Evolutionary conservation across 2,329 filamentous ascomycete species (phyloP).

Genomic region (Chaetomium olivaceum): DNA sequence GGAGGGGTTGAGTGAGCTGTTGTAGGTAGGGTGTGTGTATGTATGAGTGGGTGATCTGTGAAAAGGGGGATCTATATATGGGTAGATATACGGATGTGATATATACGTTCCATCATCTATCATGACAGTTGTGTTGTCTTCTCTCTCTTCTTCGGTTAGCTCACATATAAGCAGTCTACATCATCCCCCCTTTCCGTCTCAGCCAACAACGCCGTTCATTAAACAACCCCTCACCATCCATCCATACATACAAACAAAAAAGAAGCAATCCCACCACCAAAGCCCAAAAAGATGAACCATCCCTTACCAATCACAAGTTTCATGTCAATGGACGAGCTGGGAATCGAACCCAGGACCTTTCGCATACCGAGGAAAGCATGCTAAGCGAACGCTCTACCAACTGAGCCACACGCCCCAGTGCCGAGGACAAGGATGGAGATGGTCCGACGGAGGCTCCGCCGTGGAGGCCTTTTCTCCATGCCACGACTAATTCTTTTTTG

Average conservation of each 20-base stretch:
- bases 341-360: slow-evolving; percentile 29
- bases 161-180: too few species aligned
- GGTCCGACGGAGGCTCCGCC: background rate
- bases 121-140: background rate
- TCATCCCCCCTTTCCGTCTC: too few species aligned
- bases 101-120: too few species aligned
- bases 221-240: background rate
- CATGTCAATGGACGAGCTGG: slow-evolving; percentile 21
- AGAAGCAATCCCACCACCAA: background rate
- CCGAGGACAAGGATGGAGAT: background rate
- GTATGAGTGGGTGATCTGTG: background rate
- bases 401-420: slow-evolving; percentile 26
- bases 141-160: too few species aligned
- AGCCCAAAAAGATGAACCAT: too few species aligned
- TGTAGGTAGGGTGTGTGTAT: too few species aligned
- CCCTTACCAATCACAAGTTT: background rate
- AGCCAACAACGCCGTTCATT: background rate
- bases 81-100: too few species aligned
- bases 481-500: too few species aligned
- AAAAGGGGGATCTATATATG: background rate
- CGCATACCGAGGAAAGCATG: slow-evolving; percentile 20
- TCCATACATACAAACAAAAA: background rate
- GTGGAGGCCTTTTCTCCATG: background rate
- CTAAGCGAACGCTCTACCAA: slow-evolving; percentile 30
- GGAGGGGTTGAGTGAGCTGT: background rate